A percentile compares a stretch with the other conserved stretches of the same genome.
Conservation (phyloP, 2,329 filamentous ascomycete species). For the Coniella vitis region DNA sequence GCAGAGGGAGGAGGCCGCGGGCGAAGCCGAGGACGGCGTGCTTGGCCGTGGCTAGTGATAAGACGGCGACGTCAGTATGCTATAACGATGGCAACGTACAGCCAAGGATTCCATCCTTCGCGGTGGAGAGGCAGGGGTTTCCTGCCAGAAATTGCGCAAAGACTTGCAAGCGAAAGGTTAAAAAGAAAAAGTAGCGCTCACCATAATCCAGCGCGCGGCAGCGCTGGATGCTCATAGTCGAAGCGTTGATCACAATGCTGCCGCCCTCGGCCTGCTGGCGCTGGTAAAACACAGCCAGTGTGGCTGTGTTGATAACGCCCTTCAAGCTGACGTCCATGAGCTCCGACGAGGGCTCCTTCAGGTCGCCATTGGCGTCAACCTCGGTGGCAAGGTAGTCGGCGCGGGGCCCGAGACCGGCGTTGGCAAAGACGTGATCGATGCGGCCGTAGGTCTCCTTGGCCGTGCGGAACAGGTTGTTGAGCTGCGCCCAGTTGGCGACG, state of each 20-base stretch:
- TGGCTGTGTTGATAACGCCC: slow-evolving; percentile 42
- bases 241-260: slow-evolving; percentile 49
- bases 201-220: slow-evolving; percentile 46
- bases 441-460: slow-evolving; percentile 59
- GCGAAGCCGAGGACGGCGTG: slow-evolving; percentile 48
- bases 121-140: neutral
- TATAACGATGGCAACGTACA: too few species aligned
- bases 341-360: slow-evolving; percentile 34
- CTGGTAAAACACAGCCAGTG: slow-evolving; percentile 43
- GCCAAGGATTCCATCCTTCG: neutral
- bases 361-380: slow-evolving; percentile 43
- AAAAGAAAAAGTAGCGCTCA: slow-evolving; percentile 18
- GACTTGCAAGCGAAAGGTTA: neutral
- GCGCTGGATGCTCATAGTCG: slow-evolving; percentile 42
- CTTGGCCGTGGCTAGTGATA: slow-evolving; percentile 38
- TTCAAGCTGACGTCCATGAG: slow-evolving; percentile 44
- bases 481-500: slow-evolving; percentile 42
- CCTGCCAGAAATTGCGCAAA: too few species aligned
- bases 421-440: slow-evolving; percentile 70
- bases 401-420: slow-evolving; percentile 46
- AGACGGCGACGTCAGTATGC: too few species aligned
- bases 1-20: slow-evolving; percentile 35
- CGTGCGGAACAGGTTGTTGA: slow-evolving; percentile 44
- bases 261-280: slow-evolving; percentile 38
- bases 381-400: slow-evolving; percentile 39